phyloP scores from a whole-genome alignment of 176 grass and related monocot genomes.

The Saccharum officinarum region DNA sequence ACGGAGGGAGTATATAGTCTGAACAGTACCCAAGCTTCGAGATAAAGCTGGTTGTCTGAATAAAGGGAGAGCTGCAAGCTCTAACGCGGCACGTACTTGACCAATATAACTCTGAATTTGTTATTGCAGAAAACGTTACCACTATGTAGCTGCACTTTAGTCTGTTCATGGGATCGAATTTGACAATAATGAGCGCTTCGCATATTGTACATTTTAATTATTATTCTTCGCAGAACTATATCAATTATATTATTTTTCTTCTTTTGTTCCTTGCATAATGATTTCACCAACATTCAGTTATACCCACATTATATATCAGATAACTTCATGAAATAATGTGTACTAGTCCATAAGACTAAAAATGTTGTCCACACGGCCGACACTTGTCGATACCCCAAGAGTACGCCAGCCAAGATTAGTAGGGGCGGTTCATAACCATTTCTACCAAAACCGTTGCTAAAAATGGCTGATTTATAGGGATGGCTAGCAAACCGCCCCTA shows the following conservation, averaged over 20 bases:
- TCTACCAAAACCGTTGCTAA: too few species aligned
- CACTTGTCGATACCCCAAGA: too few species aligned
- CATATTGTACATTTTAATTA: neutral
- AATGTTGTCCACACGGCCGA: neutral
- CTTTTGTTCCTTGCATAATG: neutral
- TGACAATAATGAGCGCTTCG: neutral
- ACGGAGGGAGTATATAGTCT: too few species aligned
- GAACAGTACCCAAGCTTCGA: neutral
- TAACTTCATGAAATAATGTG: neutral
- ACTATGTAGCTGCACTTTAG: neutral
- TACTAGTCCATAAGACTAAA: neutral
- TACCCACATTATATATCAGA: too few species aligned
- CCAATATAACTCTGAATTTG: neutral
- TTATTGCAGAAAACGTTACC: neutral
- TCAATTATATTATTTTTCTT: too few species aligned
- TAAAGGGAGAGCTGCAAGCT: neutral
- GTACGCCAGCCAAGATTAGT: too few species aligned
- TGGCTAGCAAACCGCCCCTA: too few species aligned
- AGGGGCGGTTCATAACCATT: too few species aligned
- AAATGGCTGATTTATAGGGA: too few species aligned
- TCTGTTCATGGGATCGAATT: neutral
- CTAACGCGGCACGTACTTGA: neutral
- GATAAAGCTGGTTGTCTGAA: neutral
- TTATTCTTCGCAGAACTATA: too few species aligned
- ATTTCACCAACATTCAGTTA: neutral